phyloP scores from a whole-genome alignment of 1,139 yeast species.

The Ashbya aceris region DNA sequence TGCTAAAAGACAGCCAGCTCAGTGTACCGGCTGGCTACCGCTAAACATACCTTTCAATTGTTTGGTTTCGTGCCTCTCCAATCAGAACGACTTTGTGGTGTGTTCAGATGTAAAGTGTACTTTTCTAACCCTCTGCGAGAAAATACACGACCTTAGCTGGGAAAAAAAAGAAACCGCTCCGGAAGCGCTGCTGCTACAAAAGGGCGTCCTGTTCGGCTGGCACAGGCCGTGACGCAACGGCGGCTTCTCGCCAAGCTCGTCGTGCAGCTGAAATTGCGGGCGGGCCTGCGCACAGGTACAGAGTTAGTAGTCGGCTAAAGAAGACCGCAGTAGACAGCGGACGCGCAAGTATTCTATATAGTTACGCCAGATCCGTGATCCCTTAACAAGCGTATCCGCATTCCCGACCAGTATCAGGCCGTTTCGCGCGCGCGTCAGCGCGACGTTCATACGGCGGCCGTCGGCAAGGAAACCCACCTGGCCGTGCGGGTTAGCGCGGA shows the following conservation, averaged over 20 bases:
- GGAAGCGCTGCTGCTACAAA: no score
- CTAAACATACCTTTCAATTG: conserved; percentile 4
- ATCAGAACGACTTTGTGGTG: conserved; percentile 2
- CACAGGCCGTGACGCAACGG: no score
- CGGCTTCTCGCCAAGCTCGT: no score
- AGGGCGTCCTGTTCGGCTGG: no score
- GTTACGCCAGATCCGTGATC: conserved; percentile 46
- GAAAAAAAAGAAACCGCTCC: not conserved
- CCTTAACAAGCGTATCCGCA: conserved; percentile 38
- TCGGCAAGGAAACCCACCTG: conserved; percentile 53
- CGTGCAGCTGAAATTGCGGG: no score
- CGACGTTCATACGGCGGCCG: conserved; percentile 51
- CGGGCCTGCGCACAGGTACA: no score
- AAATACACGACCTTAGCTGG: not conserved
- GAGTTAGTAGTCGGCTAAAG: conserved; percentile 15
- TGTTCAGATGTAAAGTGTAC: conserved; percentile 3
- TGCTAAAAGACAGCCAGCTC: no score
- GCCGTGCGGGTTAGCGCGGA: conserved; percentile 42
- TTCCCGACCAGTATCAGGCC: conserved; percentile 53
- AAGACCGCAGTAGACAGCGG: conserved; percentile 18
- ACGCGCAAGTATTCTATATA: conserved; percentile 34
- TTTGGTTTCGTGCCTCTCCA: conserved; percentile 2
- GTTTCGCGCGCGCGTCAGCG: conserved; percentile 52
- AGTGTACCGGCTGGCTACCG: not conserved
- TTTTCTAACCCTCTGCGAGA: not conserved